phyloP scores from a whole-genome alignment of 768 basidiomycete species.

The Russula emetica region DNA sequence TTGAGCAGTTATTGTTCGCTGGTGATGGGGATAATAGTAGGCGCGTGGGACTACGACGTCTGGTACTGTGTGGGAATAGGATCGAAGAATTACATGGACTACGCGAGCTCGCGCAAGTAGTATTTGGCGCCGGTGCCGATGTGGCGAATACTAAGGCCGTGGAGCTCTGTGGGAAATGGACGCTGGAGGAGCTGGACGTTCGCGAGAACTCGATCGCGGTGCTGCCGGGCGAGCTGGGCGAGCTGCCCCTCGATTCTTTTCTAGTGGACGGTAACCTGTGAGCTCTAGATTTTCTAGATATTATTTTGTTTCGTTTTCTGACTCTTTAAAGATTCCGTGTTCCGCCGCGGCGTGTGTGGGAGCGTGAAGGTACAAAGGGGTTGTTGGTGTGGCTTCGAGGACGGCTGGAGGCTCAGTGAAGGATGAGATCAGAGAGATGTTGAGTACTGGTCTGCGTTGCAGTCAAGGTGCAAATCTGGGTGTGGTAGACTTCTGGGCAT shows the following conservation, averaged over 20 bases:
- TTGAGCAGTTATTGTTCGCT: constrained; percentile 49
- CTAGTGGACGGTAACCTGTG: constrained; percentile 82
- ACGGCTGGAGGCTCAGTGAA: constrained; percentile 42
- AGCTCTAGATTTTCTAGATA: constrained; percentile 34
- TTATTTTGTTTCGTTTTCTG: background rate
- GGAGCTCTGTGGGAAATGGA: constrained; percentile 56
- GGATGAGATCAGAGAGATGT: background rate
- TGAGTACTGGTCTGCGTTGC: background rate
- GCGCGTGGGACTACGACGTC: constrained; percentile 56
- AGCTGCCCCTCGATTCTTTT: constrained; percentile 74
- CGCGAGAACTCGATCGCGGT: constrained; percentile 76
- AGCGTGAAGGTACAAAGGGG: constrained; percentile 81
- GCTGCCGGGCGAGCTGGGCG: constrained; percentile 64
- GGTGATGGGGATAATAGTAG: background rate
- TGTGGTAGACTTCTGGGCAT: too few species aligned
- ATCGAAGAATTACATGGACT: constrained; percentile 61
- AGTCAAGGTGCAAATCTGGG: too few species aligned
- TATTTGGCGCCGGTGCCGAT: constrained; percentile 49
- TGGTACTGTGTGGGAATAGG: constrained; percentile 66
- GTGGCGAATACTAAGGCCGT: constrained; percentile 34
- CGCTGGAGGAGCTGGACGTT: constrained; percentile 76
- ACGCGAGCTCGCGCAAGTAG: constrained; percentile 47
- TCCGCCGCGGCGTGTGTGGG: constrained; percentile 78
- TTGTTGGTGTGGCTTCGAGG: constrained; percentile 74
- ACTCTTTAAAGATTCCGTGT: constrained; percentile 61